Percentiles rank a stretch among this genome's conserved stretches.
These are phyloP conservation scores for Pseudocercospora pini-densiflorae DNA, from an alignment of 2,329 filamentous ascomycete genomes.

Conservation along the genomic window DNA sequence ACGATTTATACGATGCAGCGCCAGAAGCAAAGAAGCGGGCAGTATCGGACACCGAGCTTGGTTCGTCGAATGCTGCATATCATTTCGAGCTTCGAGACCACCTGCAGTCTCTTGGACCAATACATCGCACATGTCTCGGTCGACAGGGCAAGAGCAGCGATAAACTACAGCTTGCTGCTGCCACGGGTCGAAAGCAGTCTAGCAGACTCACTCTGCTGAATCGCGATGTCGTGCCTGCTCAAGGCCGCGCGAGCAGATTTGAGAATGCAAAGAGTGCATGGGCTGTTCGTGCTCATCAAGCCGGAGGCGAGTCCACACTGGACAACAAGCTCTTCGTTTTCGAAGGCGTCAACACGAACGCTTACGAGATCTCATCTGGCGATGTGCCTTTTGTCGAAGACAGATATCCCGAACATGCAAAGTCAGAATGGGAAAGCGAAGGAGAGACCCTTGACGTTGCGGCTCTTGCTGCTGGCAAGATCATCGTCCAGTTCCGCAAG, in stretches of 20 bases:
- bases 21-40: conserved; percentile 46
- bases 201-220: conserved; percentile 77
- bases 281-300: conserved; percentile 62
- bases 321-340: conserved; percentile 39
- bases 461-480: conserved; percentile 76
- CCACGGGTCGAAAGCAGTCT: conserved; percentile 66
- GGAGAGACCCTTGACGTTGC: conserved; percentile 86
- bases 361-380: conserved; percentile 29
- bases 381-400: conserved; percentile 18
- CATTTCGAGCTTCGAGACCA: conserved; percentile 77
- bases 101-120: conserved; percentile 77
- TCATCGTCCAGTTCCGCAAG: conserved; percentile 85
- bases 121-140: conserved; percentile 75
- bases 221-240: conserved; percentile 73
- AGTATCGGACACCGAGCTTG: conserved; percentile 41
- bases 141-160: conserved; percentile 49
- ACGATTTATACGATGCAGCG: conserved; percentile 69
- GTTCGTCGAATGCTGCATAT: conserved; percentile 60
- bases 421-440: conserved; percentile 89
- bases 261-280: conserved; percentile 77
- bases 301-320: not conserved
- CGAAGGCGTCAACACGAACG: conserved; percentile 34
- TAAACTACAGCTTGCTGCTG: conserved; percentile 57
- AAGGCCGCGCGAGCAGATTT: conserved; percentile 72
- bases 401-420: conserved; percentile 60